Base-by-base conservation (phyloP, 192 early-diverging fungal genomes). In the Gryganskiella cystojenkinii region DNA sequence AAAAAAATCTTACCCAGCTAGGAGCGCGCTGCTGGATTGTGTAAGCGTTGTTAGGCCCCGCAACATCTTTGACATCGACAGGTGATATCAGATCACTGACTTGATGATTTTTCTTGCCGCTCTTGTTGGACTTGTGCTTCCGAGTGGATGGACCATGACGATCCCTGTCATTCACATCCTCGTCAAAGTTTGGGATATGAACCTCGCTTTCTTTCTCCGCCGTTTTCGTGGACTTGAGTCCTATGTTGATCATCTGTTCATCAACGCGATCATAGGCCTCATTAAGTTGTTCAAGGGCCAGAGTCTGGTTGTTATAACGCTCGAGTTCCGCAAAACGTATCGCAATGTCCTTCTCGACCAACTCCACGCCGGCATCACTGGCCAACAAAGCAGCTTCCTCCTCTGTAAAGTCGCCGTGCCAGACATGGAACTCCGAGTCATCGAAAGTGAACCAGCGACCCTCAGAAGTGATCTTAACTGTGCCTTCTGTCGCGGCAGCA, bases 281-380 rank as follows among this genome's bases (percentile, higher is more conserved):
- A 13, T 70, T 33, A 25, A 68, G 64, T 1, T 43, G 63, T 55
- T 66, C 53, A 9, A 19, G 4, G 2, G 47, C 45, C 64, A 27
- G 58, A 28, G 55, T 25, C 55, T 64, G 35, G 56, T 72, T 44
- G 17, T 25, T 56, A 15, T 75, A 75, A 9, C 51, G 22, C 31
- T 75, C 51, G 14, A 75, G 64, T 43, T 70, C 71, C 10, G 65
- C 54, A 47, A 82, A 61, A 31, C 56, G 67, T 31, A 83, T 81
- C 49, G 75, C 64, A 3, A 65, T 43, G 67, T 85, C 84, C 63
- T 70, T 71, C 60, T 83, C 81, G 22, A 85, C 52, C 42, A 76
- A 35, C 7, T 61, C 80, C 0, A 85, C 84, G 24, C 81, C 64
- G 35, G 58, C 79, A 52, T 80, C 71, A 5, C 56, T 54, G 33